Evolutionary conservation across 768 basidiomycete species (phyloP), one percentile per base, ranked within the genome.

Genomic region (Kwoniella heveanensis): DNA sequence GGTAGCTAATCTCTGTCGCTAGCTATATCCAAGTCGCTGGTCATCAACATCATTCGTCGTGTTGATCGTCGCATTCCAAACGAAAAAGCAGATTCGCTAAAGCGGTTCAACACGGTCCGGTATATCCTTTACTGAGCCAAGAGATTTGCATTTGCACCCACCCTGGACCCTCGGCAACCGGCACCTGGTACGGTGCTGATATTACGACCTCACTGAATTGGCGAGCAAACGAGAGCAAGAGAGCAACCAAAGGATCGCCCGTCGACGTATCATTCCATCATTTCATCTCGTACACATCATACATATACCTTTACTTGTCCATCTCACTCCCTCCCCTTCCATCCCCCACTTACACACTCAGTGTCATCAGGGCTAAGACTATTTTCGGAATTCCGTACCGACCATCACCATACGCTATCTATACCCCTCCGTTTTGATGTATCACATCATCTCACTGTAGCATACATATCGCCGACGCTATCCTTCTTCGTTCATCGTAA

Each of bases 91-190:
- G 19, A 17, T 9, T 44, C 17, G 39, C 17, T 9, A 9, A 44
- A 44, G 39, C 39, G 39, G 39, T 44, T 44, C 39, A 44, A 44
- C 39, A 17, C 39, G 39, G 39, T 44, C 39, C 39, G 39, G 39
- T 19, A 17, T 44, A 36, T 6, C 32, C 32, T 44, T 17, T 9
- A 9, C 6, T 3, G 3, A 19, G 39, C 39, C 39, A 44, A 44
- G 39, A 44, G 6, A 44, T 3, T 3, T 17, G 39, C 39, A 44
- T 17, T 32, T 32, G 32, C 32, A 13, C 32, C 32, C 32, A 32
- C 32, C 32, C 32, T 13, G 5, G 7, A 32, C 7, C 39, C 39
- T 44, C 39, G 39, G 39, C 39, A 44, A 44, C 39, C 39, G 39
- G 39, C 39, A 44, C 39, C 10, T 19, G 8, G 39, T 9, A 9